Percentiles rank a stretch among this genome's conserved stretches.
phyloP scores from a whole-genome alignment of 345 rosid species.

The Turritis glabra region DNA sequence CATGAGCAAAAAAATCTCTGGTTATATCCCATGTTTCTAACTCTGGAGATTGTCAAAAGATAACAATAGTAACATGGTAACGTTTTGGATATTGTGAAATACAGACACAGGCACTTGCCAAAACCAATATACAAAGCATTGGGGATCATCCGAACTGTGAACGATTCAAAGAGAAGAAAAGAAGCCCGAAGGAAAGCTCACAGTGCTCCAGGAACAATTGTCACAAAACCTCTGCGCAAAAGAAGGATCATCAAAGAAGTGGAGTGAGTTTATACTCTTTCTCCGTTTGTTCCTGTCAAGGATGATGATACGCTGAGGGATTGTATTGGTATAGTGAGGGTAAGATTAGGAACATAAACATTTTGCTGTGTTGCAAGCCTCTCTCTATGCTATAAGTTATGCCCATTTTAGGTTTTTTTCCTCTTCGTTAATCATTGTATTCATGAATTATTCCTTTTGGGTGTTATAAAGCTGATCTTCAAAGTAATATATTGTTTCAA shows the following conservation, averaged over 20 bases:
- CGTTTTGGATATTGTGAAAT: conserved; percentile 34
- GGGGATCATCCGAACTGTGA: conserved; percentile 45
- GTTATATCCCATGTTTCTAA: not conserved
- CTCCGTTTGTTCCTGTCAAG: not conserved
- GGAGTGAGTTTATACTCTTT: conserved; percentile 48
- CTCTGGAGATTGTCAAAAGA: conserved; percentile 6
- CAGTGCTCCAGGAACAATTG: conserved; percentile 77
- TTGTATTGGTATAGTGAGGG: conserved; percentile 8
- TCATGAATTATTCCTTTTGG: not conserved
- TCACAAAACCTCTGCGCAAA: conserved; percentile 56
- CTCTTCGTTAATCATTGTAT: not conserved
- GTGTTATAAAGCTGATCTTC: not conserved
- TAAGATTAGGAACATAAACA: conserved; percentile 7
- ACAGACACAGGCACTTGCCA: conserved; percentile 93
- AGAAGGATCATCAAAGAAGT: conserved; percentile 78
- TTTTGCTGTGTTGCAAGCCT: conserved; percentile 18
- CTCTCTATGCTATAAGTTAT: not conserved
- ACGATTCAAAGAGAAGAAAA: conserved; percentile 74
- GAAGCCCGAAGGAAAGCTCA: conserved; percentile 83
- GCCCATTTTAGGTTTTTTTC: not conserved
- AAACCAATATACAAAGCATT: conserved; percentile 79
- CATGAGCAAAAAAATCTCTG: not conserved
- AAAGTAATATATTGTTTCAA: not conserved
- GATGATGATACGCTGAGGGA: not conserved
- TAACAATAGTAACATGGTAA: not conserved